phyloP scores from a whole-genome alignment of 805 yeast species.

The Candida maesae region DNA sequence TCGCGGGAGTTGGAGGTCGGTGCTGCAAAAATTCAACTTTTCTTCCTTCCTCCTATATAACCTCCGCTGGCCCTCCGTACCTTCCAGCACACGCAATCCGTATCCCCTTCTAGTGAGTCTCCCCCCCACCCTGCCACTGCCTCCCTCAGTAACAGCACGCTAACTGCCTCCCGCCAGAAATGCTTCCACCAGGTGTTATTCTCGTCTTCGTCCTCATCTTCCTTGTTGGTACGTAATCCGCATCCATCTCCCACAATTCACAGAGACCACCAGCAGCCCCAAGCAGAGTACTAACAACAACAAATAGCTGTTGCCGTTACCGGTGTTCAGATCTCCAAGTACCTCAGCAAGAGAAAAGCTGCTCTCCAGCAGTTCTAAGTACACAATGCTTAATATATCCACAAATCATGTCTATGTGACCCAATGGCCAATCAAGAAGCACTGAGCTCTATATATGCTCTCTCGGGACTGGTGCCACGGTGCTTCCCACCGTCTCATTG shows the following conservation, averaged over 20 bases:
- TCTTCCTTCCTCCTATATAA: slow-evolving; percentile 1
- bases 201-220: slow-evolving; percentile 28
- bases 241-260: background rate
- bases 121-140: background rate
- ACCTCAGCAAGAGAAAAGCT: slow-evolving; percentile 20
- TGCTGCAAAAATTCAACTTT: background rate
- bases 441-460: background rate
- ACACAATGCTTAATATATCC: background rate
- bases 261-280: no score
- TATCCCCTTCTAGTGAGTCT: background rate
- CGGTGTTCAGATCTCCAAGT: slow-evolving; percentile 13
- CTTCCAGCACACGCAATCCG: no score
- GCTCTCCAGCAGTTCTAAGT: slow-evolving; percentile 26
- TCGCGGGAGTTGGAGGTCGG: no score
- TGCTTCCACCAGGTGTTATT: slow-evolving; percentile 33
- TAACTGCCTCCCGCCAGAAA: slow-evolving; percentile 11
- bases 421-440: background rate
- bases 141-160: background rate
- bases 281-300: slow-evolving; percentile 10
- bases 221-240: slow-evolving; percentile 24
- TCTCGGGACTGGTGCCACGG: background rate
- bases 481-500: background rate
- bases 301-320: slow-evolving; percentile 18
- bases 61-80: background rate
- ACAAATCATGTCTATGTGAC: background rate